phyloP scores from a whole-genome alignment of 345 rosid genomes.

The Toxicodendron radicans region DNA sequence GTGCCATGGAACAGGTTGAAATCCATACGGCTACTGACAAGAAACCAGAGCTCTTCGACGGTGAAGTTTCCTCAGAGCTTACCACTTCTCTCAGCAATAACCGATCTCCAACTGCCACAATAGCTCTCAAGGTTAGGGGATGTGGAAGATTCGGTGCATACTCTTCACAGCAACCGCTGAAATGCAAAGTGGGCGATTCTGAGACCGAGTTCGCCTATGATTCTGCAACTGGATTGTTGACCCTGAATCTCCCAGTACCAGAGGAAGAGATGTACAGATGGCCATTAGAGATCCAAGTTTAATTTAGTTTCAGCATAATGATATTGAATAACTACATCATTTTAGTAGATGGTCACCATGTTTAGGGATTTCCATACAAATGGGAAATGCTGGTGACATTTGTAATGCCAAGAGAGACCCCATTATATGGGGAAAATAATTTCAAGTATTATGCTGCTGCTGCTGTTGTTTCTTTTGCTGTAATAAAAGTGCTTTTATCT shows the following conservation, averaged over 20 bases:
- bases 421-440: not conserved
- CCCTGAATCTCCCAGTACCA: slow-evolving; percentile 54
- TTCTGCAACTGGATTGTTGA: slow-evolving; percentile 55
- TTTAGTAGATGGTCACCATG: not conserved
- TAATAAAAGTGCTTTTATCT: slow-evolving; percentile 3
- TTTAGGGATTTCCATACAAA: not conserved
- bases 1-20: slow-evolving; percentile 64
- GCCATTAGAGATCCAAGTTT: slow-evolving; percentile 70
- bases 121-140: slow-evolving; percentile 65
- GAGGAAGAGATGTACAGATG: slow-evolving; percentile 84
- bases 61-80: slow-evolving; percentile 48
- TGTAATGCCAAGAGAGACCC: not conserved
- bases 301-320: slow-evolving; percentile 12
- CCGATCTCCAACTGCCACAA: slow-evolving; percentile 49
- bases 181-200: slow-evolving; percentile 50
- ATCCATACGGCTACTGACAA: slow-evolving; percentile 36
- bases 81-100: slow-evolving; percentile 41
- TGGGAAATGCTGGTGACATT: not conserved
- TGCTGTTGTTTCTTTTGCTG: not conserved
- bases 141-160: slow-evolving; percentile 76
- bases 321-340: not conserved
- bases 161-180: slow-evolving; percentile 68
- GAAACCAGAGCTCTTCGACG: slow-evolving; percentile 47
- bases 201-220: slow-evolving; percentile 61
- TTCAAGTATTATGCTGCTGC: not conserved